Evolutionary conservation across 257 asterid genomes (phyloP), one percentile per base, ranked within the genome.

Genomic region (Solanum arcanum): DNA sequence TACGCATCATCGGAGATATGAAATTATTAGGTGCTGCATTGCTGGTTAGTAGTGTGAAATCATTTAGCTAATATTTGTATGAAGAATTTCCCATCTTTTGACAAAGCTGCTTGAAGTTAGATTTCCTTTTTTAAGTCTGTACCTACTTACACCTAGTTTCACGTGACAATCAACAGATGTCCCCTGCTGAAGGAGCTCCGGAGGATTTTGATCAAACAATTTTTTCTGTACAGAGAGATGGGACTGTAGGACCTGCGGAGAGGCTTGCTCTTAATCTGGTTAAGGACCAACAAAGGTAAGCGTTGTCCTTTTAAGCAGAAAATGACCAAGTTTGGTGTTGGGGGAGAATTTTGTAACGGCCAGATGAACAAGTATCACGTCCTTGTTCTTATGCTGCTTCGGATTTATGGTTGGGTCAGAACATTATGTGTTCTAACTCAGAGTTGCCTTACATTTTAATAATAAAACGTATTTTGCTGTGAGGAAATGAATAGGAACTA

Each of bases 171-270:
- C 77, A 27, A 89, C 94, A 97, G 99, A 90, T 95, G 96, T 92
- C 98, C 33, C 98, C 99, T 31, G 89, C 88, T 83, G 98, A 94
- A 86, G 96, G 90, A 83, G 99, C 99, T 86, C 99, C 99, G 0
- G 99, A 94, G 85, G 99, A 97, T 87, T 95, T 97, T 88, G 99
- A 97, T 90, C 99, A 97, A 92, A 95, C 99, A 16, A 93, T 97
- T 88, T 97, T 97, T 90, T 27, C 93, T 14, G 96, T 94, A 86
- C 94, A 83, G 86, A 89, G 75, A 86, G 95, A 92, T 88, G 90
- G 92, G 76, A 90, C 92, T 15, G 89, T 96, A 78, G 99, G 98
- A 46, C 88, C 90, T 0, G 89, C 92, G 5, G 99, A 96, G 91
- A 80, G 90, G 52, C 96, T 93, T 52, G 93, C 95, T 88, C 94